A percentile compares a stretch with the other conserved stretches of the same genome.
Evolutionary conservation across 2,329 filamentous ascomycete species (phyloP).

Genomic region (Diaporthe caulivora): DNA sequence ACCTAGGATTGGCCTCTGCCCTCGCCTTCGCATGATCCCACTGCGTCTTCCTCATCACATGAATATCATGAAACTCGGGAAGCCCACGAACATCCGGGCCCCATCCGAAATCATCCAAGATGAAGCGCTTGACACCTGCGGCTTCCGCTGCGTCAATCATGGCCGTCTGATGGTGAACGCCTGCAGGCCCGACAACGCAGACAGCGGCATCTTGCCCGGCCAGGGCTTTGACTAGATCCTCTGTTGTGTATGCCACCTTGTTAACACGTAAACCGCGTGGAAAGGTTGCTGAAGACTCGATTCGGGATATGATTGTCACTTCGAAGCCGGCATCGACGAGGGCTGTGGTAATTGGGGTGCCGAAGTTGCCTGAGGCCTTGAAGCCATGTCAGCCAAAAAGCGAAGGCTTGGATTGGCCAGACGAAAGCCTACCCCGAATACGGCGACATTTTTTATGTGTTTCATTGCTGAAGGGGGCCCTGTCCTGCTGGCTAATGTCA

Average conservation of each 20-base stretch:
- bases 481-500: no score
- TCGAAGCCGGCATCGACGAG: constrained; percentile 47
- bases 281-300: constrained; percentile 42
- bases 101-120: constrained; percentile 45
- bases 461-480: constrained; percentile 10
- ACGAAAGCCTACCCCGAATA: constrained; percentile 50
- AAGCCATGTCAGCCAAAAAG: not conserved
- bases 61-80: constrained; percentile 45
- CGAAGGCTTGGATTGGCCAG: not conserved
- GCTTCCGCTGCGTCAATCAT: constrained; percentile 48
- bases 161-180: constrained; percentile 39
- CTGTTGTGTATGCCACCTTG: constrained; percentile 35
- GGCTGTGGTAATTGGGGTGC: constrained; percentile 42
- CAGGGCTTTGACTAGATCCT: constrained; percentile 42
- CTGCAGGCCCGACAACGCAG: constrained; percentile 44
- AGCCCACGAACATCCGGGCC: constrained; percentile 41
- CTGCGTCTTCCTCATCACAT: constrained; percentile 39
- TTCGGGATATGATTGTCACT: constrained; percentile 51
- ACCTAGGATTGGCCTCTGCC: constrained; percentile 40
- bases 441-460: constrained; percentile 52
- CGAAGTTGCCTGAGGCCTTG: constrained; percentile 50
- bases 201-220: constrained; percentile 47
- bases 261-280: constrained; percentile 42
- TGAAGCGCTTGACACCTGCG: constrained; percentile 48
- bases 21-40: constrained; percentile 44